Percentiles rank a stretch among this genome's conserved stretches.
Evolutionary conservation across 345 rosid species (phyloP).

Genomic region (Pistacia atlantica): DNA sequence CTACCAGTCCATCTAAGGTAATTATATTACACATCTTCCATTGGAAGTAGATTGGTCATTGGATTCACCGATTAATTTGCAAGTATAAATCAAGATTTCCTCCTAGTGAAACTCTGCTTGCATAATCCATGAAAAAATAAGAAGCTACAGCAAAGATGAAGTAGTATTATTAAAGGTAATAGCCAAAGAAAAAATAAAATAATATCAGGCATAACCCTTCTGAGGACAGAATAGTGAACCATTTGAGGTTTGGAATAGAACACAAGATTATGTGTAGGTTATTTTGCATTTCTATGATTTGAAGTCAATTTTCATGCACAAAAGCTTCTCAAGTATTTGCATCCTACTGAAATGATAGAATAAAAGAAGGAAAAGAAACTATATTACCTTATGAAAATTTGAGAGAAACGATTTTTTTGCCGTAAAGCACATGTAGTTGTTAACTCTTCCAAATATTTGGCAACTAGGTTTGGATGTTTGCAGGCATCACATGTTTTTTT

Average conservation of each 20-base stretch:
- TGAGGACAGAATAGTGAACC: neutral
- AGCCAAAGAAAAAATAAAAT: neutral
- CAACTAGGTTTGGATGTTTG: constrained; percentile 69
- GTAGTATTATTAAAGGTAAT: neutral
- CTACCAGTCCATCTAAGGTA: neutral
- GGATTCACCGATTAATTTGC: neutral
- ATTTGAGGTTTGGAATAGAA: neutral
- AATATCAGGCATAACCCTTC: neutral
- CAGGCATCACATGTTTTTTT: constrained; percentile 85
- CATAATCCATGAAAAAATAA: neutral
- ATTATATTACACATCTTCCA: neutral
- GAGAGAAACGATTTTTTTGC: constrained; percentile 61
- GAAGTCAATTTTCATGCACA: neutral
- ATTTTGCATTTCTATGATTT: constrained; percentile 2
- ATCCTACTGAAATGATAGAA: neutral
- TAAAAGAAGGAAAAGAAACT: constrained; percentile 5
- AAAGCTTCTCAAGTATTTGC: constrained; percentile 3
- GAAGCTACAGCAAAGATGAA: neutral
- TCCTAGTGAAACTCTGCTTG: neutral
- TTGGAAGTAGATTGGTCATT: neutral
- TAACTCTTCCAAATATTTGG: constrained; percentile 71
- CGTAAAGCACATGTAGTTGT: constrained; percentile 27
- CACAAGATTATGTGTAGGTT: neutral
- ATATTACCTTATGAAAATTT: constrained; percentile 63
- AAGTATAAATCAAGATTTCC: neutral